These are phyloP conservation scores for Hypoxylon sp. DNA, from an alignment of 2,329 filamentous ascomycete species.

Conservation along the genomic window DNA sequence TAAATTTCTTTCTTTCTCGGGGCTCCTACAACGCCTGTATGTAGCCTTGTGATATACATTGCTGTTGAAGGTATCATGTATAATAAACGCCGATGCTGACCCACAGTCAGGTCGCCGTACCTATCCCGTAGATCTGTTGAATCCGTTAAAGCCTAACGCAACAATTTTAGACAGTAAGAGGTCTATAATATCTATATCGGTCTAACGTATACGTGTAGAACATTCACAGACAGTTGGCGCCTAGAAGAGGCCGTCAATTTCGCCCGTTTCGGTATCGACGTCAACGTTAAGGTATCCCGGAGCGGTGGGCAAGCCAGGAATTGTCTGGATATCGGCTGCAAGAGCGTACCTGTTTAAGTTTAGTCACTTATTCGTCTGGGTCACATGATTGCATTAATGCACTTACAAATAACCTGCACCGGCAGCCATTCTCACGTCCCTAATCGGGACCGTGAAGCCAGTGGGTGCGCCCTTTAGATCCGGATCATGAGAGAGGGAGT, in stretches of 20 bases:
- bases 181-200: conserved; percentile 10
- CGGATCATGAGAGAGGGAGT: conserved; percentile 93
- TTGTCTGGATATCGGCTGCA: conserved; percentile 98
- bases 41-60: conserved; percentile 33
- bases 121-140: conserved; percentile 39
- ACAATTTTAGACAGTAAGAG: conserved; percentile 19
- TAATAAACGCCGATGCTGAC: conserved; percentile 21
- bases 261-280: conserved; percentile 83
- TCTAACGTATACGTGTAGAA: conserved; percentile 14
- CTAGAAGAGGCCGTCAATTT: conserved; percentile 92
- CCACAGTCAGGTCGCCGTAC: conserved; percentile 17
- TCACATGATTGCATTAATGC: background rate
- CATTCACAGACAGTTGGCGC: background rate
- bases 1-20: conserved; percentile 11
- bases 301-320: conserved; percentile 93
- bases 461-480: conserved; percentile 94
- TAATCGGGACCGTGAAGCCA: conserved; percentile 93
- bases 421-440: conserved; percentile 93
- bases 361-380: conserved; percentile 7
- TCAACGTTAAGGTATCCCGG: conserved; percentile 97
- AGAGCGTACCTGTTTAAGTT: conserved; percentile 78
- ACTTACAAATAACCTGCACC: conserved; percentile 91
- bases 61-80: conserved; percentile 47
- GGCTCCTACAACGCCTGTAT: background rate
- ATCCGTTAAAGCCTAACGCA: conserved; percentile 37